phyloP scores from a whole-genome alignment of 306 rosid species.

The Cucumis hystrix region DNA sequence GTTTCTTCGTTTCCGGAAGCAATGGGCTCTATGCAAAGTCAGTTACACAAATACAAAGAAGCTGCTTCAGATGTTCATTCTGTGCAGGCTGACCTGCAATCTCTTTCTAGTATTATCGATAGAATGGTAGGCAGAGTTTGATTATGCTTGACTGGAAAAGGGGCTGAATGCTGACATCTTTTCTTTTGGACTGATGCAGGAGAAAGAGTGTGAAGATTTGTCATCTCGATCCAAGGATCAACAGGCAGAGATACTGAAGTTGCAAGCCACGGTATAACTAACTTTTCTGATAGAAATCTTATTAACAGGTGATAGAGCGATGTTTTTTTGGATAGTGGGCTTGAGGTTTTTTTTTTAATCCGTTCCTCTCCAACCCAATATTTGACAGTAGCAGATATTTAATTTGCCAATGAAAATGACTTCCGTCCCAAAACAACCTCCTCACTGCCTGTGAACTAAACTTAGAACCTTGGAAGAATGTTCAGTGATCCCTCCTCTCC shows the following conservation, averaged over 20 bases:
- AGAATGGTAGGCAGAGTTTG: conserved; percentile 53
- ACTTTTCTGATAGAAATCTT: neutral
- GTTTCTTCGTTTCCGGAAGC: conserved; percentile 89
- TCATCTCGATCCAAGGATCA: conserved; percentile 45
- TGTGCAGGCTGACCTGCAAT: conserved; percentile 72
- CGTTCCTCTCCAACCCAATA: no score
- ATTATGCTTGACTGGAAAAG: neutral
- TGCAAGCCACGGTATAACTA: conserved; percentile 53
- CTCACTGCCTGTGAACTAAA: no score
- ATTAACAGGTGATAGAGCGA: neutral
- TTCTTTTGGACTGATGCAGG: conserved; percentile 23
- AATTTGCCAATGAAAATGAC: no score
- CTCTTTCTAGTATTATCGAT: conserved; percentile 58
- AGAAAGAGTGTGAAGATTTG: conserved; percentile 50
- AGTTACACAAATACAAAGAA: conserved; percentile 66
- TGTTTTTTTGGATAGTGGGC: neutral
- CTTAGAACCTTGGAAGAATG: no score
- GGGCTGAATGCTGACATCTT: neutral
- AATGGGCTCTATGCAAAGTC: conserved; percentile 85
- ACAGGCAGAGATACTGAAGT: conserved; percentile 45
- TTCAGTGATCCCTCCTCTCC: no score
- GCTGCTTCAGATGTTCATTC: conserved; percentile 79
- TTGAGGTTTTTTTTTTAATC: neutral
- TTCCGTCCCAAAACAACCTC: no score
- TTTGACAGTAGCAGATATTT: no score